Percentiles rank a stretch among this genome's conserved stretches.
Evolutionary conservation across 805 yeast genomes (phyloP).

Genomic region (Debaryomyces castellii): DNA sequence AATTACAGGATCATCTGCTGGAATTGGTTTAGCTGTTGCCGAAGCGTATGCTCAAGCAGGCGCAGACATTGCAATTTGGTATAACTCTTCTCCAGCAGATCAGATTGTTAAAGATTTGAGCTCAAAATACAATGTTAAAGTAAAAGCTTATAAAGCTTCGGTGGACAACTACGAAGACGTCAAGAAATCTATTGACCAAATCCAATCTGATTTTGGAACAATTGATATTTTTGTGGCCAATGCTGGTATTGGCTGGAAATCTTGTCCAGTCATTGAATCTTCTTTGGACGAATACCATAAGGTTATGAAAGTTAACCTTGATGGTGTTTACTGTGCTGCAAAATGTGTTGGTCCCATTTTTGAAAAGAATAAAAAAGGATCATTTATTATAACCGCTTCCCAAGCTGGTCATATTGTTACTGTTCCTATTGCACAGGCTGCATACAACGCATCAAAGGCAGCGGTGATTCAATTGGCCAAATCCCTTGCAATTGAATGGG

Average conservation of each 20-base stretch:
- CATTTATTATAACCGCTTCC: slow-evolving; percentile 44
- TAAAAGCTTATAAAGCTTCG: slow-evolving; percentile 63
- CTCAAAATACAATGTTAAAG: slow-evolving; percentile 57
- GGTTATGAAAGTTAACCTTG: slow-evolving; percentile 39
- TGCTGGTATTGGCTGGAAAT: slow-evolving; percentile 87
- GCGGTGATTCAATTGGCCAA: slow-evolving; percentile 42
- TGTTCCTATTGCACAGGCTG: slow-evolving; percentile 46
- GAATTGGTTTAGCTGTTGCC: slow-evolving; percentile 81
- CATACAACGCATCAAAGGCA: slow-evolving; percentile 49
- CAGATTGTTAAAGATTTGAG: slow-evolving; percentile 59
- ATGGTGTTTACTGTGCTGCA: slow-evolving; percentile 45
- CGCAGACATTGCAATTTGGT: slow-evolving; percentile 63
- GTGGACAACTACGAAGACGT: slow-evolving; percentile 52
- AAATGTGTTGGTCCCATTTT: slow-evolving; percentile 41
- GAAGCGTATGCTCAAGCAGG: slow-evolving; percentile 86
- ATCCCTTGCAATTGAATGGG: slow-evolving; percentile 49
- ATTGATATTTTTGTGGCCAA: slow-evolving; percentile 85
- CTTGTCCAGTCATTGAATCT: slow-evolving; percentile 49
- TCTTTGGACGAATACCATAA: slow-evolving; percentile 33
- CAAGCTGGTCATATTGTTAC: slow-evolving; percentile 48
- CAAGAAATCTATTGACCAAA: slow-evolving; percentile 46
- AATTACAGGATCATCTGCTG: slow-evolving; percentile 82
- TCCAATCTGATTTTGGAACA: slow-evolving; percentile 69
- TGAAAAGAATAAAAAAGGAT: slow-evolving; percentile 39
- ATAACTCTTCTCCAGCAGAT: slow-evolving; percentile 52